These are phyloP conservation scores for Beta vulgaris DNA, from an alignment of 148 eudicot genomes.

Conservation along the genomic window DNA sequence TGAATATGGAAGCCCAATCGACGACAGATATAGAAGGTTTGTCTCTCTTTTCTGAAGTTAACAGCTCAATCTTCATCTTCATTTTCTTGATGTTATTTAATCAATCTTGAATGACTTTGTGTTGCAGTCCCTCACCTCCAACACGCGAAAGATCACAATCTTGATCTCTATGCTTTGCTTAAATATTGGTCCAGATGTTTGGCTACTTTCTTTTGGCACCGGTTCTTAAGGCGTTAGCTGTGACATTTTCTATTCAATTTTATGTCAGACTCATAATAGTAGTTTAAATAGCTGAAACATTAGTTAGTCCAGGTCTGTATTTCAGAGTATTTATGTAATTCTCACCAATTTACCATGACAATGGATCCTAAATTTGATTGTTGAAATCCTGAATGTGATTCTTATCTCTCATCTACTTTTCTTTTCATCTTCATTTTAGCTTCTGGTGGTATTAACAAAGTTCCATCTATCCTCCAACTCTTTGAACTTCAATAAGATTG, in stretches of 20 bases:
- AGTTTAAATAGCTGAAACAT: background rate
- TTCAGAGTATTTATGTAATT: constrained; percentile 9
- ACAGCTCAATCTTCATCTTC: background rate
- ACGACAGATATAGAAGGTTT: constrained; percentile 50
- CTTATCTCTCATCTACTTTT: too few species aligned
- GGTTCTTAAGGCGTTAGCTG: background rate
- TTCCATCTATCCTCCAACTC: too few species aligned
- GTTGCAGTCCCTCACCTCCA: constrained; percentile 40
- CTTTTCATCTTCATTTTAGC: too few species aligned
- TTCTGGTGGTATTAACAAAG: too few species aligned
- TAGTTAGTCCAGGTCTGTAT: constrained; percentile 22
- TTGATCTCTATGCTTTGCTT: constrained; percentile 15
- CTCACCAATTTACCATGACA: background rate
- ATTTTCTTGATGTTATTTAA: constrained; percentile 1
- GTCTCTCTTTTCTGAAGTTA: constrained; percentile 7
- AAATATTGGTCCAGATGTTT: background rate
- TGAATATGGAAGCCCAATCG: constrained; percentile 41
- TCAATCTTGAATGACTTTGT: background rate
- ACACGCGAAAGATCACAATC: constrained; percentile 43
- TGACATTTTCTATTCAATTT: background rate
- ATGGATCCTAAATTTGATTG: background rate
- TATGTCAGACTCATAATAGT: background rate
- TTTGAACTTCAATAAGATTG: too few species aligned
- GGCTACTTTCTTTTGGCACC: background rate
- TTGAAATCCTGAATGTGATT: too few species aligned